Evolutionary conservation across 768 basidiomycete genomes (phyloP).

Genomic region (Lanmaoa rubissima): DNA sequence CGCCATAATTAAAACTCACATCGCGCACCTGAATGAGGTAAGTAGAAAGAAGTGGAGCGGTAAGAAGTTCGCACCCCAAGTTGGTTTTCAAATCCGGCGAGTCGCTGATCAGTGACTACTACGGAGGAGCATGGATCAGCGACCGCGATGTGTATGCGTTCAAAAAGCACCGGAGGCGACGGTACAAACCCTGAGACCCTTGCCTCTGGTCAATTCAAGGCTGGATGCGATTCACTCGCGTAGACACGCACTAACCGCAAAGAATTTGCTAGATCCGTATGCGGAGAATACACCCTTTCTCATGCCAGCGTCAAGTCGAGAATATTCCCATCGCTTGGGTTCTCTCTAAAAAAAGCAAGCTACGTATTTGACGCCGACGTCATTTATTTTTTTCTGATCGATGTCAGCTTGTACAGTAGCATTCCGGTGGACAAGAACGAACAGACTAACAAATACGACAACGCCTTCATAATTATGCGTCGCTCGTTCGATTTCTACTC

Average conservation of each 20-base stretch:
- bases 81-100: background rate
- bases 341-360: background rate
- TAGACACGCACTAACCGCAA: background rate
- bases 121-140: background rate
- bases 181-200: background rate
- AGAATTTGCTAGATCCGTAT: slow-evolving; percentile 4
- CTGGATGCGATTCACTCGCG: background rate
- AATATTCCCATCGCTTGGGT: slow-evolving; percentile 10
- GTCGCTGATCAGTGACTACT: background rate
- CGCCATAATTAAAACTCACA: slow-evolving; percentile 4
- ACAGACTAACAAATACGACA: background rate
- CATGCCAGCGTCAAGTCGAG: slow-evolving; percentile 8
- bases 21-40: slow-evolving; percentile 6
- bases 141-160: background rate
- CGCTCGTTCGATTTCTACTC: background rate
- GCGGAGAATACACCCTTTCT: background rate
- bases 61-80: background rate
- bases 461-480: background rate
- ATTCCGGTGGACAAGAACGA: background rate
- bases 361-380: background rate
- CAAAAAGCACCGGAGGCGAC: background rate
- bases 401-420: background rate
- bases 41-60: background rate
- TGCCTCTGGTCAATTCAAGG: background rate
- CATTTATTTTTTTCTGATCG: background rate